phyloP scores from a whole-genome alignment of 2,329 filamentous ascomycete species.

The Fusarium fracticaudum region DNA sequence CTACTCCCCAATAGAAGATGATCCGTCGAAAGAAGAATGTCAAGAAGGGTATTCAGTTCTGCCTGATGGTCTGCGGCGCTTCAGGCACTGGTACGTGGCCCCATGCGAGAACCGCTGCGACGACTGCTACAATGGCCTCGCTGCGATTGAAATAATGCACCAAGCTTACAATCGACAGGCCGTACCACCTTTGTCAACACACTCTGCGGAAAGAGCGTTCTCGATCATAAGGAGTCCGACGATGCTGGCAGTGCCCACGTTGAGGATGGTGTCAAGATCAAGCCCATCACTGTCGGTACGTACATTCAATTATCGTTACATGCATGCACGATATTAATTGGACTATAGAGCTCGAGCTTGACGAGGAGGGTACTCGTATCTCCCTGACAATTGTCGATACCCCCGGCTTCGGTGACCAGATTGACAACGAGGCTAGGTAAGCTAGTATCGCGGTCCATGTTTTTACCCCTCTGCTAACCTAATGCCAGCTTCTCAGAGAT shows the following conservation, averaged over 20 bases:
- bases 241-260: constrained; percentile 88
- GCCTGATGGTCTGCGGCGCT: constrained; percentile 99
- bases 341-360: constrained; percentile 83
- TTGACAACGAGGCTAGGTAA: constrained; percentile 98
- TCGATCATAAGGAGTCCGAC: constrained; percentile 91
- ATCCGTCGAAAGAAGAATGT: constrained; percentile 99
- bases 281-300: constrained; percentile 94
- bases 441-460: constrained; percentile 28
- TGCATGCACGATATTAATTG: constrained; percentile 42
- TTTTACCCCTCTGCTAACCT: constrained; percentile 12
- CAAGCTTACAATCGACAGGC: constrained; percentile 63
- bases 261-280: constrained; percentile 98
- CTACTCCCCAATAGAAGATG: constrained; percentile 73
- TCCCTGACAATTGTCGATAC: constrained; percentile 99
- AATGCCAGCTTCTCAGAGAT: constrained; percentile 88
- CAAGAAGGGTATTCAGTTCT: constrained; percentile 99
- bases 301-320: constrained; percentile 1
- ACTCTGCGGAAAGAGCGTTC: constrained; percentile 93
- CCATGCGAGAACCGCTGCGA: constrained; percentile 25
- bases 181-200: constrained; percentile 99
- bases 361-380: constrained; percentile 98
- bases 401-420: constrained; percentile 97
- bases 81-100: constrained; percentile 87
- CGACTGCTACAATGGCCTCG: constrained; percentile 7
- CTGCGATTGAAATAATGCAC: constrained; percentile 14